phyloP scores from a whole-genome alignment of 2,329 filamentous ascomycete species.

The Apiospora hydei region DNA sequence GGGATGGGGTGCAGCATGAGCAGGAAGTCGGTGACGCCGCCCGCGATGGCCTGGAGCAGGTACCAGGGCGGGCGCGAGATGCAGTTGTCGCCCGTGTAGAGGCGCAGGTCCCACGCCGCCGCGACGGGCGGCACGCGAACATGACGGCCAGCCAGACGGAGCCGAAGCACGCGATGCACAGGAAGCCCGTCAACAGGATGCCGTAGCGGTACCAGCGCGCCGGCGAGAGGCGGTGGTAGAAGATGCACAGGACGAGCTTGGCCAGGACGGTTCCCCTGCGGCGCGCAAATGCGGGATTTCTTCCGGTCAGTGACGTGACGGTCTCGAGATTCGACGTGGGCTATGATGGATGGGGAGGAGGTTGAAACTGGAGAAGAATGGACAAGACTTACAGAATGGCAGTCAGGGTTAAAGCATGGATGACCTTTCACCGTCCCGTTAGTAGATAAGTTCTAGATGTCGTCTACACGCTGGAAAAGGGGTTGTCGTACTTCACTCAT shows the following conservation, averaged over 20 bases:
- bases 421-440: not conserved
- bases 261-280: conserved; percentile 24
- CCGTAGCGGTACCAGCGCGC: conserved; percentile 23
- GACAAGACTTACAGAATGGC: conserved; percentile 21
- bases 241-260: conserved; percentile 28
- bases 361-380: not conserved
- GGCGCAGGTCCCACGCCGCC: conserved; percentile 27
- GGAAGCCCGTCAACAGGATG: conserved; percentile 25
- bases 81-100: conserved; percentile 20
- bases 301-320: not conserved
- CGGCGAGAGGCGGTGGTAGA: conserved; percentile 29
- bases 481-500: conserved; percentile 18
- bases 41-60: conserved; percentile 25
- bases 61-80: conserved; percentile 25
- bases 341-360: not conserved
- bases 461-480: not conserved
- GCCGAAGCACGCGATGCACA: conserved; percentile 23
- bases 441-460: not conserved
- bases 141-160: conserved; percentile 27
- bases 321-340: not conserved
- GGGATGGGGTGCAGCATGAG: conserved; percentile 28
- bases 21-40: conserved; percentile 27
- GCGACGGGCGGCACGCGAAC: conserved; percentile 28
- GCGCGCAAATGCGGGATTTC: too few species aligned
- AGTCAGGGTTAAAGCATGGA: conserved; percentile 21